Evolutionary conservation across 1,284 basidiomycete genomes (phyloP), one percentile per base, ranked within the genome.

Genomic region (Rhodotorula sp.): DNA sequence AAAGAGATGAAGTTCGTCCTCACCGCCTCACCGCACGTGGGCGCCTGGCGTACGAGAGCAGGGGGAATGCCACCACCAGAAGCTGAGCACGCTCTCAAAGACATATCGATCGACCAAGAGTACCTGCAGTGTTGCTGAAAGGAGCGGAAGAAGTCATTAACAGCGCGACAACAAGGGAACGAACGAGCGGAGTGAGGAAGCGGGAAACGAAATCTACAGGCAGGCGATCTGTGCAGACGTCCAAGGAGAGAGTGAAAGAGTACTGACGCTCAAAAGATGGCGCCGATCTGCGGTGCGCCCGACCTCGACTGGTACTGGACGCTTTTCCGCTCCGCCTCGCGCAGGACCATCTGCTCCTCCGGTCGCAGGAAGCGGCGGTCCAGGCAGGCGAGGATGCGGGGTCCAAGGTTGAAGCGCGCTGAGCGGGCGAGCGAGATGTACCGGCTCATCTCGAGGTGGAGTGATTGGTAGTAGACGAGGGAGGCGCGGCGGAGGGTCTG

Each of bases 401-500:
- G 54, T 8, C 70, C 70, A 56, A 74, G 70, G 59, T 72, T 72
- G 70, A 74, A 74, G 20, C 56, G 60, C 1, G 66, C 73, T 4
- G 62, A 44, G 13, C 73, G 70, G 5, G 88, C 86, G 69, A 87
- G 83, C 0, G 85, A 83, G 71, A 94, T 84, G 79, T 95, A 96
- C 32, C 92, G 86, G 2, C 92, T 86, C 58, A 97, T 83, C 81
- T 96, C 94, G 57, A 96, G 87, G 79, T 97, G 94, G 4, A 97
- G 85, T 2, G 88, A 89, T 0, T 92, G 92, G 80, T 97, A 97
- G 80, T 95, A 95, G 17, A 90, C 88, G 20, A 89, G 88, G 11
- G 93, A 95, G 13, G 94, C 92, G 80, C 95, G 95, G 64, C 94
- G 89, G 2, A 92, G 86, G 53, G 94, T 91, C 93, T 96, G 77